Percentiles rank a stretch among this genome's conserved stretches.
These are phyloP conservation scores for Theobroma cacao DNA, from an alignment of 345 rosid genomes.

Conservation along the genomic window DNA sequence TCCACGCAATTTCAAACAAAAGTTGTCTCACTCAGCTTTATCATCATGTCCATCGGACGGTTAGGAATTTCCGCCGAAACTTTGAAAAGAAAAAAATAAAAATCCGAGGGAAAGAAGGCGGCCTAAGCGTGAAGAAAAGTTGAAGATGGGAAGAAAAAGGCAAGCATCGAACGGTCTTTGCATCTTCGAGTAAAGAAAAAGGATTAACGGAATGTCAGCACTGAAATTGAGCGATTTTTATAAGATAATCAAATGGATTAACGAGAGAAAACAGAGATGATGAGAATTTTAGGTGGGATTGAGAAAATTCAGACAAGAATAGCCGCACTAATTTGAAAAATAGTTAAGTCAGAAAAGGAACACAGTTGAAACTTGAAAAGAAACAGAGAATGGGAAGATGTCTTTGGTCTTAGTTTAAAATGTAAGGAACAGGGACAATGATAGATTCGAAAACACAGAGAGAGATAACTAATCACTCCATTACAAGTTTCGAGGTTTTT, in stretches of 20 bases:
- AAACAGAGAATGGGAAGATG: not conserved
- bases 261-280: not conserved
- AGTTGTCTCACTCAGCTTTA: not conserved
- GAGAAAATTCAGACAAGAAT: slow-evolving; percentile 4
- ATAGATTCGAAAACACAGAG: not conserved
- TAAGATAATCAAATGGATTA: not conserved
- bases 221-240: not conserved
- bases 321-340: not conserved
- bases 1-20: slow-evolving; percentile 7
- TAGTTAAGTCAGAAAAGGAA: not conserved
- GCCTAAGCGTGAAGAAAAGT: not conserved
- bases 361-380: not conserved
- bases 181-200: not conserved
- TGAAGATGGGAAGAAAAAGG: not conserved
- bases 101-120: not conserved
- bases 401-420: not conserved
- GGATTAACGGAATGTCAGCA: not conserved
- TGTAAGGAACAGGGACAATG: not conserved
- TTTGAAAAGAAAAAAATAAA: not conserved
- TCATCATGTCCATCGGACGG: not conserved
- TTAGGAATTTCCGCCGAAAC: not conserved
- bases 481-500: not conserved
- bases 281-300: not conserved
- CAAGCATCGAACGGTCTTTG: not conserved
- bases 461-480: not conserved